A percentile compares a stretch with the other conserved stretches of the same genome.
Evolutionary conservation across 108 stramenopile species (phyloP).

Genomic region (Nitzschia putrida): DNA sequence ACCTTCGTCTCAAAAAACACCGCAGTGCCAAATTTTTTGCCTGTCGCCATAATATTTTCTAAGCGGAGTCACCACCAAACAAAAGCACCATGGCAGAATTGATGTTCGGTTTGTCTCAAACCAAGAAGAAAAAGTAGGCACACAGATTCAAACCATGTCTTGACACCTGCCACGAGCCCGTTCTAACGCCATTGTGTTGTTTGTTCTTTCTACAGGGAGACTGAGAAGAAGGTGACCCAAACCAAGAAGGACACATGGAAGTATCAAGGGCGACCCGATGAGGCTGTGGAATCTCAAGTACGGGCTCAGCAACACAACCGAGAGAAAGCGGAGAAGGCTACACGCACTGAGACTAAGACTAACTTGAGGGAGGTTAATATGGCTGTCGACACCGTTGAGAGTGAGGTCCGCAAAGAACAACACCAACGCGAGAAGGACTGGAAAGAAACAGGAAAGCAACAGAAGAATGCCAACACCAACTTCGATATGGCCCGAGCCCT

Average conservation of each 20-base stretch:
- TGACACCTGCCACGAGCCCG: not conserved
- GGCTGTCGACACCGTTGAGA: slow-evolving; percentile 29
- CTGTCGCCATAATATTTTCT: not conserved
- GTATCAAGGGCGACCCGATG: slow-evolving; percentile 27
- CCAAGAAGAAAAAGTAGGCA: slow-evolving; percentile 37
- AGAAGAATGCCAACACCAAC: slow-evolving; percentile 38
- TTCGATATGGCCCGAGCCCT: slow-evolving; percentile 44
- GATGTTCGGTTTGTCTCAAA: slow-evolving; percentile 39
- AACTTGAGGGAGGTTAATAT: slow-evolving; percentile 30
- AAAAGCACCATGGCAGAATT: slow-evolving; percentile 29
- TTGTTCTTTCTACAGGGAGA: slow-evolving; percentile 7
- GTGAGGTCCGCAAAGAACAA: slow-evolving; percentile 35
- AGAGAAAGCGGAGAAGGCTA: slow-evolving; percentile 22
- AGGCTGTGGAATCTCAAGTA: slow-evolving; percentile 28
- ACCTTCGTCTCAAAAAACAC: not conserved
- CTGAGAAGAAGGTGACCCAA: slow-evolving; percentile 18
- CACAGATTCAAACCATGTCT: not conserved
- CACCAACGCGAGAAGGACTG: slow-evolving; percentile 28
- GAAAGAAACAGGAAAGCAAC: slow-evolving; percentile 33
- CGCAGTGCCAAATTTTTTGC: not conserved
- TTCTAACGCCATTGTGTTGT: not conserved
- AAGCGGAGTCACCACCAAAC: not conserved
- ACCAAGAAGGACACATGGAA: slow-evolving; percentile 29
- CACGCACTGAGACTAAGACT: slow-evolving; percentile 16
- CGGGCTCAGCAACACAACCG: slow-evolving; percentile 22